Conservation (phyloP, 306 rosid species). For the Fagus crenata region DNA sequence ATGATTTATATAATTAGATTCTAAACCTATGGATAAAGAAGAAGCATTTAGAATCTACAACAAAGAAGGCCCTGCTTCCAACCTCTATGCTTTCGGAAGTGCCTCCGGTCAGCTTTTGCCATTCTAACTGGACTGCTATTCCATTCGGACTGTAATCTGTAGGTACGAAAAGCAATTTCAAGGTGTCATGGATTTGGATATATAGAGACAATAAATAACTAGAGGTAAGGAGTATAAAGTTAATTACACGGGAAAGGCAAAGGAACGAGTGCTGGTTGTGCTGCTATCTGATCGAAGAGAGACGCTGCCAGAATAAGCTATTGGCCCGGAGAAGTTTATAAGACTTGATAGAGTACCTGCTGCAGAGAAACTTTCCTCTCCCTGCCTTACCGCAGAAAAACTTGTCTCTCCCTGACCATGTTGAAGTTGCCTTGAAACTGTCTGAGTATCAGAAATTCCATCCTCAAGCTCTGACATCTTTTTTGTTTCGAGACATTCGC, state of each 20-base stretch:
- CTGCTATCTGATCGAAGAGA: slow-evolving; percentile 96
- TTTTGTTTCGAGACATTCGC: slow-evolving; percentile 30
- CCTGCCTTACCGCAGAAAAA: slow-evolving; percentile 55
- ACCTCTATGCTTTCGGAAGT: slow-evolving; percentile 47
- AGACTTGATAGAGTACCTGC: slow-evolving; percentile 44
- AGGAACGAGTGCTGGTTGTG: slow-evolving; percentile 91
- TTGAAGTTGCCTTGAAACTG: slow-evolving; percentile 34
- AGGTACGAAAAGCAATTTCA: slow-evolving; percentile 19
- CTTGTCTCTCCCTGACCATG: slow-evolving; percentile 46
- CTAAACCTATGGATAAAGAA: slow-evolving; percentile 40
- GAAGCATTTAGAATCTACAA: slow-evolving; percentile 76
- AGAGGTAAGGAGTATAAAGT: slow-evolving; percentile 1
- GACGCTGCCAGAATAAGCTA: slow-evolving; percentile 80
- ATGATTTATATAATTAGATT: slow-evolving; percentile 28
- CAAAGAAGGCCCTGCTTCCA: slow-evolving; percentile 75
- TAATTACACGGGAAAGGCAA: slow-evolving; percentile 83
- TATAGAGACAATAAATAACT: neutral
- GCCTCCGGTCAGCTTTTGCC: slow-evolving; percentile 69
- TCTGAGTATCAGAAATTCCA: slow-evolving; percentile 20
- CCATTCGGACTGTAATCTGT: slow-evolving; percentile 85
- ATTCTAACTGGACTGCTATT: slow-evolving; percentile 83
- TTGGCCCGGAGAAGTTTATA: slow-evolving; percentile 54
- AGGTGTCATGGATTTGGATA: slow-evolving; percentile 1
- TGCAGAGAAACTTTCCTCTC: slow-evolving; percentile 62
- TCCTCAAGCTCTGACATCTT: slow-evolving; percentile 16